Evolutionary conservation across 805 yeast genomes (phyloP), one percentile per base, ranked within the genome.

Genomic region (Ogataea ramenticola): DNA sequence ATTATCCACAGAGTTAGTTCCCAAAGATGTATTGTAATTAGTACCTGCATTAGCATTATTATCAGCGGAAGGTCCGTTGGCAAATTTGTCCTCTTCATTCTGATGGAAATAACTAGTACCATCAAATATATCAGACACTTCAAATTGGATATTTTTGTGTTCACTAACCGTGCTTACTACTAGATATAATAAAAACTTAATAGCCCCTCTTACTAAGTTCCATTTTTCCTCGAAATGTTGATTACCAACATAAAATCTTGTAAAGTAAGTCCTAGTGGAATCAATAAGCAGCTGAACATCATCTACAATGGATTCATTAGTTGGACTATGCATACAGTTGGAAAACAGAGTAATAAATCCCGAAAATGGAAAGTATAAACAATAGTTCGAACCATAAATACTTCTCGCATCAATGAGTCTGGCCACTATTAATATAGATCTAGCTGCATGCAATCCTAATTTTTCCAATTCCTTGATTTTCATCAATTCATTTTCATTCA

Each of bases 301-400:
- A 9, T 42, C 37, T n/a, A 46, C 42, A 8, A 51, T 49, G 3
- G 41, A 46, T 3, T 43, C 44, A 16, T 36, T 27, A 1, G 39
- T 41, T 11, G 58, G 54, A 17, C 43, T 46, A 30, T 57, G 55
- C 11, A 65, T 33, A 36, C 55, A 50, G 16, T 51, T 54, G 12
- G 60, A 57, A 44, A 58, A 49, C 15, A 65, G 41, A 1, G 62
- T 48, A 31, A 65, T 44, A 41, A 53, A 60, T 3, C 67, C 62
- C 48, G 60, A 48, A 38, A 65, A 57, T 16, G 66, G 61, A 42
- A 55, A 63, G 45, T 55, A 62, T 3, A 53, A 36, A 29, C 52
- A 49, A 39, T 55, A 56, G 27, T 49, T 49, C 5, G 53, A 47
- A 41, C 48, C 56, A 27, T 48, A 45, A 0, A 45, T 24, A 16